These are phyloP conservation scores for Lactarius quietus DNA, from an alignment of 768 basidiomycete genomes.

Conservation along the genomic window DNA sequence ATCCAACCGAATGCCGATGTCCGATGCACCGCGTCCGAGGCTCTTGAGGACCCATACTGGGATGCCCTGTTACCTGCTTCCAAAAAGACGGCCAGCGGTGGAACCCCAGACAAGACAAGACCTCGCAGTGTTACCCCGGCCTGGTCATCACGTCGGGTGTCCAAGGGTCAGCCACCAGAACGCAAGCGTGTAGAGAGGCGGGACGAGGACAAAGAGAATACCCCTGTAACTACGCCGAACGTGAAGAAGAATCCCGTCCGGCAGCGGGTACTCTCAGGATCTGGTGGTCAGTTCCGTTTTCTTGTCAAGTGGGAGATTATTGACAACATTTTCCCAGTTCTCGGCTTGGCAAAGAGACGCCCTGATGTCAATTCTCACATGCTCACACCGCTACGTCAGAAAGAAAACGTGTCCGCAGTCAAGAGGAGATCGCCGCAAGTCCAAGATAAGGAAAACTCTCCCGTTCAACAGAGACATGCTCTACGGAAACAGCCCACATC, in stretches of 20 bases:
- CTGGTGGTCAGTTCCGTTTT: conserved; percentile 11
- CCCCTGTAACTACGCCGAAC: background rate
- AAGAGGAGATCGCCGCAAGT: conserved; percentile 10
- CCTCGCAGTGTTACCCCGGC: conserved; percentile 37
- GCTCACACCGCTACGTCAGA: conserved; percentile 9
- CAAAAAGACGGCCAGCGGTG: conserved; percentile 35
- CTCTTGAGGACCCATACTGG: conserved; percentile 71
- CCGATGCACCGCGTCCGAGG: conserved; percentile 64
- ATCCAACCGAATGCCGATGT: conserved; percentile 78
- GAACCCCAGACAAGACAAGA: conserved; percentile 32
- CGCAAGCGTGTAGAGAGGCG: conserved; percentile 25
- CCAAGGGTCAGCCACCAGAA: conserved; percentile 25
- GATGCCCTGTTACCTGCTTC: conserved; percentile 26
- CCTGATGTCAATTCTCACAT: conserved; percentile 14
- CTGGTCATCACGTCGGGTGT: conserved; percentile 30
- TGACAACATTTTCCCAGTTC: conserved; percentile 2
- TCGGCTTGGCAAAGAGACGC: conserved; percentile 17
- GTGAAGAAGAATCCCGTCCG: conserved; percentile 8
- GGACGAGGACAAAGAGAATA: conserved; percentile 39
- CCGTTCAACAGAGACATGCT: conserved; percentile 9
- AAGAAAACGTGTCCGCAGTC: conserved; percentile 6
- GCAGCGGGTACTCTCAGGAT: conserved; percentile 15
- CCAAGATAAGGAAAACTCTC: conserved; percentile 15
- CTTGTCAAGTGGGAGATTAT: background rate
- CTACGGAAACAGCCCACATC: conserved; percentile 14